Percentiles rank a stretch among this genome's conserved stretches.
These are phyloP conservation scores for Rhizoclosmatium globosum DNA, from an alignment of 192 early-diverging fungal species.

Conservation along the genomic window DNA sequence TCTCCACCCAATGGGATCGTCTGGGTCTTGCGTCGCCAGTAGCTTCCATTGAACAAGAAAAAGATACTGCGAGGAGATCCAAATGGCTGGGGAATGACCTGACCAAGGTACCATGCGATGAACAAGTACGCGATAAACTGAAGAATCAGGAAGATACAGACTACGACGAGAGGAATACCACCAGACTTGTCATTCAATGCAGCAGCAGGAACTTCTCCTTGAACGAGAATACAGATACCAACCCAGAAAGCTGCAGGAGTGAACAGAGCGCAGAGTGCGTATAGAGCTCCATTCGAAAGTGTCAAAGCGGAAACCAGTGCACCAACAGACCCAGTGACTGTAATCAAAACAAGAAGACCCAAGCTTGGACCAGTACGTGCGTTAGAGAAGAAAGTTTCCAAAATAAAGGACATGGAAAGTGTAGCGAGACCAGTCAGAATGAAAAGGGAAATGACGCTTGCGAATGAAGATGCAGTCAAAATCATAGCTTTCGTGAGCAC, in stretches of 20 bases:
- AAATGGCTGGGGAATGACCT: constrained; percentile 50
- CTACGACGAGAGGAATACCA: constrained; percentile 6
- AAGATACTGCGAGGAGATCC: constrained; percentile 43
- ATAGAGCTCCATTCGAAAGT: constrained; percentile 1
- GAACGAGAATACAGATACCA: background rate
- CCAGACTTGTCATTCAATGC: background rate
- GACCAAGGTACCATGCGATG: constrained; percentile 59
- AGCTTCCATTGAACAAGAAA: constrained; percentile 52
- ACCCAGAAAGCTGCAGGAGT: constrained; percentile 10
- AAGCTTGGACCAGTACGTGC: constrained; percentile 21
- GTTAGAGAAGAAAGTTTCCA: constrained; percentile 20
- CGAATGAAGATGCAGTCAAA: background rate
- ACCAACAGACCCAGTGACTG: background rate
- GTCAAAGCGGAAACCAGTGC: background rate
- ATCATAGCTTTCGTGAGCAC: constrained; percentile 5
- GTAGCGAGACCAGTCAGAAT: constrained; percentile 2
- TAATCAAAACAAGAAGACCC: constrained; percentile 8
- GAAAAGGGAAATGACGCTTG: background rate
- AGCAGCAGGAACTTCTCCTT: background rate
- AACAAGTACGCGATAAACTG: constrained; percentile 49
- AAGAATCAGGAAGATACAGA: background rate
- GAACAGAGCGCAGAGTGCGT: constrained; percentile 6
- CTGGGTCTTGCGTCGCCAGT: background rate
- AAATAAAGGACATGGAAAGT: constrained; percentile 21
- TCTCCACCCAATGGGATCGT: background rate